Percentiles rank a stretch among this genome's conserved stretches.
These are phyloP conservation scores for Rhodotorula sp. DNA, from an alignment of 1,284 basidiomycete species.

Conservation along the genomic window DNA sequence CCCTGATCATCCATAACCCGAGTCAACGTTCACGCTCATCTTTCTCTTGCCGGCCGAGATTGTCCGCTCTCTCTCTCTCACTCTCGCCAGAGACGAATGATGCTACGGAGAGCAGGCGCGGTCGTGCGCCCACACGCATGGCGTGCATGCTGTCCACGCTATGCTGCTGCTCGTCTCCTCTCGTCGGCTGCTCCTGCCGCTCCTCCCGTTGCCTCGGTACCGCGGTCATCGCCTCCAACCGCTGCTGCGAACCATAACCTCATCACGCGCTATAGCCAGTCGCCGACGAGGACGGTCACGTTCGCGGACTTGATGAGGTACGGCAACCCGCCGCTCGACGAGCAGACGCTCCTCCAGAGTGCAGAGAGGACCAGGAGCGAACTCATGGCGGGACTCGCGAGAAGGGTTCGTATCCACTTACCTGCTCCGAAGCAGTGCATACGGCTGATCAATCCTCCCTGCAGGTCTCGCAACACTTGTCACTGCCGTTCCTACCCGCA, in stretches of 20 bases:
- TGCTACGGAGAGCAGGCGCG: neutral
- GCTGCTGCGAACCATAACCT: neutral
- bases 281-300: conserved; percentile 35
- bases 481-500: conserved; percentile 65
- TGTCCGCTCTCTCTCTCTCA: neutral
- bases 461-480: conserved; percentile 43
- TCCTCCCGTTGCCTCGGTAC: neutral
- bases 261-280: conserved; percentile 37
- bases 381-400: conserved; percentile 41
- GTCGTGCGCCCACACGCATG: neutral
- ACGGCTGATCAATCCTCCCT: no score
- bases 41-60: neutral
- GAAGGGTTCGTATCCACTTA: conserved; percentile 26
- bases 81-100: neutral
- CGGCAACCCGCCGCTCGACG: conserved; percentile 40
- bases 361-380: conserved; percentile 42
- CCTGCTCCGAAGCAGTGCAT: no score
- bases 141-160: neutral
- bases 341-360: conserved; percentile 38
- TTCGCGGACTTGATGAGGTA: conserved; percentile 38
- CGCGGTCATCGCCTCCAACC: neutral
- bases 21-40: neutral
- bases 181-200: neutral
- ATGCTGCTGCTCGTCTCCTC: neutral
- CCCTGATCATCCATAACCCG: no score